These are phyloP conservation scores for Linnemannia exigua DNA, from an alignment of 192 early-diverging fungal genomes.

Conservation along the genomic window DNA sequence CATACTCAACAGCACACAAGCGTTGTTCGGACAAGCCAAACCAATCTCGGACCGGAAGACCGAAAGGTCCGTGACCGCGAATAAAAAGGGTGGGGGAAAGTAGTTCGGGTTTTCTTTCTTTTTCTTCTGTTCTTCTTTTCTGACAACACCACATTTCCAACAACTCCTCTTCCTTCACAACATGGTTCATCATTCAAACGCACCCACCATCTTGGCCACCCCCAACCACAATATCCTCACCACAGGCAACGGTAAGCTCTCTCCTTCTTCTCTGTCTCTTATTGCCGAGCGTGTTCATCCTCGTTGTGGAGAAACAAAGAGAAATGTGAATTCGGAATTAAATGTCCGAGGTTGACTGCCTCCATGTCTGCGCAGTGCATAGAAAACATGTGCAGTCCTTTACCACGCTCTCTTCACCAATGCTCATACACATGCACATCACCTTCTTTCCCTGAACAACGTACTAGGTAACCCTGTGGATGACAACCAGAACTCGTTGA, in stretches of 20 bases:
- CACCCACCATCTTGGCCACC: conserved; percentile 50
- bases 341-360: background rate
- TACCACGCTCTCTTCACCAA: background rate
- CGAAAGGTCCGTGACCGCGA: background rate
- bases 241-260: conserved; percentile 52
- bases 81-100: background rate
- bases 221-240: conserved; percentile 47
- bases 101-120: background rate
- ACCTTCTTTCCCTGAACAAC: background rate
- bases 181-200: conserved; percentile 20
- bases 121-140: background rate
- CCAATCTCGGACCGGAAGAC: background rate
- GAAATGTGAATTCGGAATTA: background rate
- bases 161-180: conserved; percentile 1
- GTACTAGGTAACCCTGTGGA: conserved; percentile 77
- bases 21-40: background rate
- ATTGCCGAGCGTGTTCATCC: background rate
- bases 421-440: background rate
- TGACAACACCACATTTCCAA: background rate
- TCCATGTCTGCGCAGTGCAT: background rate
- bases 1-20: too few species aligned
- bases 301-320: background rate
- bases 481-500: conserved; percentile 80
- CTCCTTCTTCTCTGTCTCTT: background rate
- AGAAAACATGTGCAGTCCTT: background rate